Conservation (phyloP, 2,329 filamentous ascomycete species). For the Talaromyces sp. region DNA sequence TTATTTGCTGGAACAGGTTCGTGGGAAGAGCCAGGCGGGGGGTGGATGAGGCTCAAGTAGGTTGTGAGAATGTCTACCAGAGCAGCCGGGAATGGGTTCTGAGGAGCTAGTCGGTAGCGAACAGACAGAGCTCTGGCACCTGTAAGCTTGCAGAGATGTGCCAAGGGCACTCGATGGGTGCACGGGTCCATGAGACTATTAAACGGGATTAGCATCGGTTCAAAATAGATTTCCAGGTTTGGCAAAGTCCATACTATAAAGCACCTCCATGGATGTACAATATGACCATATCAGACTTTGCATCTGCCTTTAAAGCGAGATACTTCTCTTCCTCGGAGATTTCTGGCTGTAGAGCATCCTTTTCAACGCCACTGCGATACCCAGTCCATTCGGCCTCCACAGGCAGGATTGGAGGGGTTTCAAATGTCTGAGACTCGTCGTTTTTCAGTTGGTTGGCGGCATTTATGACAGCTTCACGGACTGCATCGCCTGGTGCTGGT, state of each 20-base stretch:
- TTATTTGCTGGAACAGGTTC: conserved; percentile 38
- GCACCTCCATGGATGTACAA: conserved; percentile 47
- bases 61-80: conserved; percentile 43
- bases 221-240: not conserved
- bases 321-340: conserved; percentile 42
- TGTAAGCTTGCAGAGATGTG: conserved; percentile 35
- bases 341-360: conserved; percentile 34
- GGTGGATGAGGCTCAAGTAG: conserved; percentile 45
- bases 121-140: conserved; percentile 41
- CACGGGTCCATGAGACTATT: conserved; percentile 41
- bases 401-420: conserved; percentile 28
- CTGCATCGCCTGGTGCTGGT: conserved; percentile 50
- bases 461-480: conserved; percentile 32
- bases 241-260: conserved; percentile 34
- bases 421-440: conserved; percentile 33
- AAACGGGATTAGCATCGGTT: not conserved
- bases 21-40: conserved; percentile 39
- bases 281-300: conserved; percentile 37
- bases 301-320: conserved; percentile 33
- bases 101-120: conserved; percentile 44
- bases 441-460: conserved; percentile 36
- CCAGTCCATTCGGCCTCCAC: conserved; percentile 46
- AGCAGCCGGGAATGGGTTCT: conserved; percentile 44
- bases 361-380: conserved; percentile 34
- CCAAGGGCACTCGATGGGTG: conserved; percentile 34